Base-by-base conservation (phyloP, 2,329 filamentous ascomycete species). In the Fusarium pseudoanthophilum region DNA sequence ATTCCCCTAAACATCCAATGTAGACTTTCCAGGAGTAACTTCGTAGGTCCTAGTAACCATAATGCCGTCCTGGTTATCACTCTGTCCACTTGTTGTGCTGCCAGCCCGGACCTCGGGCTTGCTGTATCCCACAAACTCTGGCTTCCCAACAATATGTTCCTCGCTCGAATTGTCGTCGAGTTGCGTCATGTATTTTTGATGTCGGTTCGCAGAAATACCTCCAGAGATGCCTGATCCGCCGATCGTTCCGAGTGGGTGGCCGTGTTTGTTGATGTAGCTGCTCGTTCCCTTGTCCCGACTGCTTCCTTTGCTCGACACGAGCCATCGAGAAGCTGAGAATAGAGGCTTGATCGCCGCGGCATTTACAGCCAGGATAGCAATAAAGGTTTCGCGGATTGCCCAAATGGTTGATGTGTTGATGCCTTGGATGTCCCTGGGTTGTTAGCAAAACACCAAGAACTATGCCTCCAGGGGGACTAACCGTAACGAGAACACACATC, bases 311-410 rank as follows among this genome's bases (percentile, higher is more conserved):
- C 78, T 79, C n/a, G 79, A 79, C 15, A 75, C 75, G 60, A 82
- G 75, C 81, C 81, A 82, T 34, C 75, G 74, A 20, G 74, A 71
- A 13, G 73, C 75, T 8, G 78, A 80, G 77, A 84, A 83, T 20
- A 84, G 74, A 5, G 83, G 82, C 37, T 83, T 84, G 65, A 85
- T 84, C 26, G 79, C 79, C 4, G 83, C 81, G n/a, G 81, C 78
- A 62, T 84, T 85, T 56, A 84, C 81, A 51, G 82, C 82, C 40
- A 85, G 80, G 55, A 85, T 83, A n/a, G 79, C 83, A 37, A 85
- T 80, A 46, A 85, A 84, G 6, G 82, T 84, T 73, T 85, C 84
- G 49, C 84, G 79, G 21, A 84, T 83, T 18, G 82, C 82, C 84
- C 83, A 85, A 26, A 84, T 83, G 1, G 82, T 83, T 30, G 80